Percentiles rank a stretch among this genome's conserved stretches.
Evolutionary conservation across 352 stramenopile genomes (phyloP).

Genomic region (Globisporangium lucens): DNA sequence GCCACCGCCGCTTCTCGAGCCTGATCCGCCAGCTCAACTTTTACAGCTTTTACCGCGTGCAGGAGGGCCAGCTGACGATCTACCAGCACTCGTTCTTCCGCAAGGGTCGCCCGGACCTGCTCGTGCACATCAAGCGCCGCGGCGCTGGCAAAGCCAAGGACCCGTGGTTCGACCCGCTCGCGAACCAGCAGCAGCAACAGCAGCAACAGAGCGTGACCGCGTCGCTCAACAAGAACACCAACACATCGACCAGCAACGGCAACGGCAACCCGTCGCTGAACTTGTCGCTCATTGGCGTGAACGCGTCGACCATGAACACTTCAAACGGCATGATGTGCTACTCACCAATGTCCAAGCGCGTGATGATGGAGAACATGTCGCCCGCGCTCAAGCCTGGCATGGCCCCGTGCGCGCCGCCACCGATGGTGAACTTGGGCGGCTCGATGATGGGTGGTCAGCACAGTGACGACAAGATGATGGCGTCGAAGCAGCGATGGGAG

Average conservation of each 20-base stretch:
- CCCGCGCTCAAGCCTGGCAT: conserved; percentile 74
- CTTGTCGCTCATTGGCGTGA: conserved; percentile 21
- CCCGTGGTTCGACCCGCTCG: conserved; percentile 78
- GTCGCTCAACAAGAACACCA: conserved; percentile 3
- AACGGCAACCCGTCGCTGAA: conserved; percentile 16
- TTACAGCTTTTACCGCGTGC: conserved; percentile 91
- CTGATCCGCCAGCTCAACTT: conserved; percentile 91
- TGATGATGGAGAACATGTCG: conserved; percentile 84
- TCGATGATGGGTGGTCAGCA: conserved; percentile 19
- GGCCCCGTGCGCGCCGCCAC: conserved; percentile 35
- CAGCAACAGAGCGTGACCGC: neutral
- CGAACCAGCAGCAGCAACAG: conserved; percentile 16
- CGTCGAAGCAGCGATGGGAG: conserved; percentile 36
- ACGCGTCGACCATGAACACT: conserved; percentile 25
- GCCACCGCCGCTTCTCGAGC: conserved; percentile 85
- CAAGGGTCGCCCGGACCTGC: conserved; percentile 71
- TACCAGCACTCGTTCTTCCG: conserved; percentile 87
- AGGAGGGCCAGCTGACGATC: conserved; percentile 80
- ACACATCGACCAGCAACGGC: neutral
- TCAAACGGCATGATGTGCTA: conserved; percentile 52
- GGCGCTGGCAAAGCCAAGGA: conserved; percentile 83
- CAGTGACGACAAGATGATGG: conserved; percentile 18
- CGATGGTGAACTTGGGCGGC: conserved; percentile 56
- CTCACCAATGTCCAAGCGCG: conserved; percentile 76
- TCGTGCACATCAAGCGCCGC: conserved; percentile 84